phyloP scores from a whole-genome alignment of 768 basidiomycete genomes.

The Serendipita sp. region DNA sequence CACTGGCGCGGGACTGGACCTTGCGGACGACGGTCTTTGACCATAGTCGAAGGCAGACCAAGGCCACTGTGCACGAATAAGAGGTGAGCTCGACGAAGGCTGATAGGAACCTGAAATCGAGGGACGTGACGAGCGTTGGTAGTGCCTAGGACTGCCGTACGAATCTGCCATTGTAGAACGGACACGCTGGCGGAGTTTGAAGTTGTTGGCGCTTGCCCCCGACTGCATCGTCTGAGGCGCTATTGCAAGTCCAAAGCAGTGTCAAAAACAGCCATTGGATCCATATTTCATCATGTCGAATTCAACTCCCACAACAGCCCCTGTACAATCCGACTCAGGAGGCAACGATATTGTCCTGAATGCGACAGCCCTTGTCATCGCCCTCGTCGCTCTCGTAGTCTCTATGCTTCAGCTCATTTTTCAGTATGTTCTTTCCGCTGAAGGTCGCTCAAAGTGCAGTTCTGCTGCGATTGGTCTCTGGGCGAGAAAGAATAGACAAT shows the following conservation, averaged over 20 bases:
- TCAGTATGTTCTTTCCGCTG: conserved; percentile 3
- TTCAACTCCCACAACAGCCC: not conserved
- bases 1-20: conserved; percentile 8
- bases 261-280: not conserved
- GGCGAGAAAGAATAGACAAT: not conserved
- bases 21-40: conserved; percentile 19
- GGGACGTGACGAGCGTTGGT: conserved; percentile 20
- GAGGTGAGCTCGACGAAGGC: conserved; percentile 21
- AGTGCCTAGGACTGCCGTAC: not conserved
- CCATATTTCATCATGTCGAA: not conserved
- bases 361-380: not conserved
- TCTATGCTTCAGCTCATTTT: conserved; percentile 4
- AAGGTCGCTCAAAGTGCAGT: conserved; percentile 1
- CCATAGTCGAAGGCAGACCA: conserved; percentile 29
- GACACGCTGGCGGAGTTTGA: not conserved
- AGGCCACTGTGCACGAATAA: conserved; percentile 46
- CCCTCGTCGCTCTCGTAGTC: not conserved
- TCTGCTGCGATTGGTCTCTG: not conserved
- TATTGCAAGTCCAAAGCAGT: not conserved
- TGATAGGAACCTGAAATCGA: conserved; percentile 19
- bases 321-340: not conserved
- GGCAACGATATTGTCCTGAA: not conserved
- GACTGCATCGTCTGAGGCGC: not conserved
- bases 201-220: not conserved
- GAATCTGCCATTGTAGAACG: not conserved